Conservation (phyloP, 306 rosid genomes). For the Inga leiocalycina region DNA sequence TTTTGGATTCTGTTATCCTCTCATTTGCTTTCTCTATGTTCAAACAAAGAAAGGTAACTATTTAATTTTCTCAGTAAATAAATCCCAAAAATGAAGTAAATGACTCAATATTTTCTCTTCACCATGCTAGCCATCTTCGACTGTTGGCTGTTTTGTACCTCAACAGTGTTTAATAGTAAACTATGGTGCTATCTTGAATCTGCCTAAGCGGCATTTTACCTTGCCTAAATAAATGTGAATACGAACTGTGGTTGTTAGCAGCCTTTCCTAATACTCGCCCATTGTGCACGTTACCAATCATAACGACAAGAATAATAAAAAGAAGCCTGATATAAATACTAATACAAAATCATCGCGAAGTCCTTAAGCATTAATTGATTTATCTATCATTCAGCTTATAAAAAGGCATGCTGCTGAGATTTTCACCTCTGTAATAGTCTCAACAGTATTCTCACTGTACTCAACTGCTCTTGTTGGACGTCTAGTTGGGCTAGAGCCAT, state of each 20-base stretch:
- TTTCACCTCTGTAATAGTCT: constrained; percentile 83
- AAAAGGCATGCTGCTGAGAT: constrained; percentile 98
- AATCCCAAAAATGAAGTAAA: constrained; percentile 3
- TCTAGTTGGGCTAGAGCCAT: constrained; percentile 75
- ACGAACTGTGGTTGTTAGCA: neutral
- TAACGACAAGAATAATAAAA: neutral
- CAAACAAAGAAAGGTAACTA: constrained; percentile 88
- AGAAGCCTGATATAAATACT: neutral
- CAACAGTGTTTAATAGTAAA: neutral
- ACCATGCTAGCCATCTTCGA: constrained; percentile 7
- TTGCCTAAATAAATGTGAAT: neutral
- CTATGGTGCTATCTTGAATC: neutral
- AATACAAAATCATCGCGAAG: constrained; percentile 13
- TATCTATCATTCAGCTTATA: constrained; percentile 66
- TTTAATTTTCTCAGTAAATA: constrained; percentile 13
- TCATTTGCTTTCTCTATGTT: constrained; percentile 98
- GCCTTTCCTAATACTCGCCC: neutral
- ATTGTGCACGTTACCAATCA: neutral
- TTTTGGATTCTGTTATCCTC: constrained; percentile 95
- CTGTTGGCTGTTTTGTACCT: neutral
- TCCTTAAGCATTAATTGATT: constrained; percentile 17
- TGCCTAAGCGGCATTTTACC: neutral
- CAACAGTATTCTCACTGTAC: constrained; percentile 86
- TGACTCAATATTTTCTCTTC: neutral
- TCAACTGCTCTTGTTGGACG: constrained; percentile 96